Evolutionary conservation across 108 stramenopile species (phyloP), one percentile per base, ranked within the genome.

Genomic region (Poteriospumella lacustris): DNA sequence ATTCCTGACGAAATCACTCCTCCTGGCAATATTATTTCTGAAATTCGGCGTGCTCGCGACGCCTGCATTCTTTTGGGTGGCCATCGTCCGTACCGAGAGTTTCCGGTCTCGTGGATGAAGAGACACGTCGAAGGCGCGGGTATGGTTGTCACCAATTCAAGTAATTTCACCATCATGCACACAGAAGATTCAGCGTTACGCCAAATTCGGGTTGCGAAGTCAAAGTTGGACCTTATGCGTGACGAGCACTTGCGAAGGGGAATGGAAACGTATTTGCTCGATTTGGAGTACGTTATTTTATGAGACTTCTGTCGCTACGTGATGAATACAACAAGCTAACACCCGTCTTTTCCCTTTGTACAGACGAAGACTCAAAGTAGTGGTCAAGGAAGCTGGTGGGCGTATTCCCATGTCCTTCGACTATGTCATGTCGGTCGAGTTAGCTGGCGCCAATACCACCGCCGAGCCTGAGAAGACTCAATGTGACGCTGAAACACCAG

Each of bases 41-140:
- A 92, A 79, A 89, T 94, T 19, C 84, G 91, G 59, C 90, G 89
- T 70, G 83, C 92, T 0, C 84, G 96, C 0, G 96, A 97, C 86
- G 91, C 96, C 0, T 94, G 93, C 60, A 97, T 97, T 42, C 81
- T 95, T 15, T 83, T 97, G 34, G 94, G 93, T 24, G 84, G 85
- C 29, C 93, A 97, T 86, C 81, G 96, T 36, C 92, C 92, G 42
- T 97, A 97, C 82, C 85, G 95, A 26, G 96, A 97, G 68, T 97
- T 93, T 78, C 96, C 96, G 0, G 36, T 94, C 39, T 89, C 94
- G 52, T 97, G 96, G 96, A 90, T 97, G 34, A 76, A 88, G 34
- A 79, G 94, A 56, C 94, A 97, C 58, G 39, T 95, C 24, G 34
- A 68, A 39, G 64, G 41, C 41, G 56, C 86, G 3, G 89, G 89